These are phyloP conservation scores for Chlamydomonas sphaeroides DNA, from an alignment of 139 green algal genomes.

Conservation along the genomic window DNA sequence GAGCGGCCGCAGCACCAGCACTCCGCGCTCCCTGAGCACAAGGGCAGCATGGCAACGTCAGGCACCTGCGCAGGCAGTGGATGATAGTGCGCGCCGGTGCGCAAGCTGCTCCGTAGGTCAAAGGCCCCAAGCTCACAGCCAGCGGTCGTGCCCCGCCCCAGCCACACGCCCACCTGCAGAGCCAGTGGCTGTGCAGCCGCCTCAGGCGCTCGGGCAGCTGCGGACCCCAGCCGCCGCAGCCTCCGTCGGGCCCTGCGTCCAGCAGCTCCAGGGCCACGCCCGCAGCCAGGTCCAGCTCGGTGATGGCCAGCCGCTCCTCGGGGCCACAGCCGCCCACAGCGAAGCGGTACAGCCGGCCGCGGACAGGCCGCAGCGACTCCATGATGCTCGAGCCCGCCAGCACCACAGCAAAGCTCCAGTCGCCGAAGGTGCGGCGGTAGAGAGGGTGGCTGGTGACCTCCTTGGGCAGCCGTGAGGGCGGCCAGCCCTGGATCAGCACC, in stretches of 20 bases:
- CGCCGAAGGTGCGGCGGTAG: conserved; percentile 59
- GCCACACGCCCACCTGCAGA: conserved; percentile 44
- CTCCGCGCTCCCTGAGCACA: conserved; percentile 23
- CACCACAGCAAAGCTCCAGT: conserved; percentile 57
- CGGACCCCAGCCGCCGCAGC: conserved; percentile 39
- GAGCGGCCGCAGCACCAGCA: conserved; percentile 48
- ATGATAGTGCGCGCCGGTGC: too few relatives aligned
- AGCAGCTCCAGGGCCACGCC: conserved; percentile 51
- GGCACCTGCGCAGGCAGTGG: too few relatives aligned
- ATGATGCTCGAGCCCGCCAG: conserved; percentile 30
- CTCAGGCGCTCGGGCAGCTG: conserved; percentile 49
- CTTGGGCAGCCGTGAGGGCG: conserved; percentile 44
- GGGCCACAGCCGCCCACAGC: neutral
- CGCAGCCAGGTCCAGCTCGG: conserved; percentile 39
- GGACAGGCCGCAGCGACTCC: conserved; percentile 33
- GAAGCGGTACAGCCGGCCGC: conserved; percentile 8
- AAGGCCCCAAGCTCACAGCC: too few relatives aligned
- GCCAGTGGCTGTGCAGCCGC: conserved; percentile 61
- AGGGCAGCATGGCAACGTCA: too few relatives aligned
- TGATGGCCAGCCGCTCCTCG: conserved; percentile 7
- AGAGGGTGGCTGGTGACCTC: conserved; percentile 53
- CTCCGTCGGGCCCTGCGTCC: conserved; percentile 24
- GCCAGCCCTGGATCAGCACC: conserved; percentile 45
- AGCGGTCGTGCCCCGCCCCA: too few relatives aligned
- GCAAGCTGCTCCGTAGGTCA: too few relatives aligned